phyloP scores from a whole-genome alignment of 108 stramenopile genomes.

The Bacterosira constricta region DNA sequence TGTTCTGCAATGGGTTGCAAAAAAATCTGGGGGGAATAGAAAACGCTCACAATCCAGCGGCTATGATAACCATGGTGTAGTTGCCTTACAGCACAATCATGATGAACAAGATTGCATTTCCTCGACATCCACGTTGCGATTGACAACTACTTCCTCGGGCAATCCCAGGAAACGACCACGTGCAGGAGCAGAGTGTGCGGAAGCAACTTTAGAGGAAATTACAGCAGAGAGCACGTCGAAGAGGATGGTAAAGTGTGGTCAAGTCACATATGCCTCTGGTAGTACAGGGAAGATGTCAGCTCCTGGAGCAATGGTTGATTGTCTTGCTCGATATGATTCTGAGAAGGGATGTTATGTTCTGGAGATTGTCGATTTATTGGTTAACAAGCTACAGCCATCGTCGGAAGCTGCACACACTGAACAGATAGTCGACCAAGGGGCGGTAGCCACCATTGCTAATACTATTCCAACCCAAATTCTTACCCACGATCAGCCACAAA shows the following conservation, averaged over 20 bases:
- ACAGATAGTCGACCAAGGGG: too few relatives aligned
- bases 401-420: too few relatives aligned
- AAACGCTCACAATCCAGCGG: not conserved
- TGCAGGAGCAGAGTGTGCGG: not conserved
- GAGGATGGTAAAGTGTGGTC: not conserved
- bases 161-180: not conserved
- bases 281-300: constrained; percentile 2
- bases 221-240: not conserved
- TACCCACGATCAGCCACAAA: too few relatives aligned
- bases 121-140: not conserved
- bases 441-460: too few relatives aligned
- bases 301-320: constrained; percentile 31
- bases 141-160: not conserved
- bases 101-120: not conserved
- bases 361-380: constrained; percentile 28
- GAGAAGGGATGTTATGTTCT: constrained; percentile 23
- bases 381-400: not conserved
- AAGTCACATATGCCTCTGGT: too few relatives aligned
- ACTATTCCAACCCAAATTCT: too few relatives aligned
- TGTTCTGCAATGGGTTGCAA: constrained; percentile 17
- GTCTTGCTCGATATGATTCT: constrained; percentile 35
- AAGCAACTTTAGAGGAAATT: constrained; percentile 4
- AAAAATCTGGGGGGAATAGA: not conserved
- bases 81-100: not conserved
- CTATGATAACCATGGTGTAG: not conserved